A percentile compares a stretch with the other conserved stretches of the same genome.
phyloP scores from a whole-genome alignment of 2,329 filamentous ascomycete genomes.

The Karstenula rhodostoma region DNA sequence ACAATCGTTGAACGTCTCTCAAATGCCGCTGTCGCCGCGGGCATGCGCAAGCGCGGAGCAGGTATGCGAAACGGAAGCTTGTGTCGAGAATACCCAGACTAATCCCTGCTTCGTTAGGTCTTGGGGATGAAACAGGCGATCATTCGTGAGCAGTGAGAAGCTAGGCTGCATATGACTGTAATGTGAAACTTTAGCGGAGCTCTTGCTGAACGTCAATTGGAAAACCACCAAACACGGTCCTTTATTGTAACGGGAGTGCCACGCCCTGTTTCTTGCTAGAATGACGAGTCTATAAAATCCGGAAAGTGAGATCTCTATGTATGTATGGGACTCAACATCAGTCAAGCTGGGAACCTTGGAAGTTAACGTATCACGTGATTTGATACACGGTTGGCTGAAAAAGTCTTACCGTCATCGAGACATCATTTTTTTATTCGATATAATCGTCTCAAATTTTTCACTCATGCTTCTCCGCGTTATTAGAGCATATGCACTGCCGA shows the following conservation, averaged over 20 bases:
- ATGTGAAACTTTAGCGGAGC: conserved; percentile 27
- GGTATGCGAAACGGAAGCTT: conserved; percentile 14
- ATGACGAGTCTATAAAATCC: too few relatives aligned
- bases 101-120: conserved; percentile 31
- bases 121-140: conserved; percentile 37
- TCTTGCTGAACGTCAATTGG: background rate
- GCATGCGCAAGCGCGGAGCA: conserved; percentile 24
- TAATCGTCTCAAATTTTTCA: too few relatives aligned
- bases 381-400: too few relatives aligned
- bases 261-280: background rate
- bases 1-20: conserved; percentile 15
- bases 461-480: too few relatives aligned
- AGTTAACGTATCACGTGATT: too few relatives aligned
- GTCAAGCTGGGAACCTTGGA: too few relatives aligned
- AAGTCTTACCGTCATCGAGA: too few relatives aligned
- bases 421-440: too few relatives aligned
- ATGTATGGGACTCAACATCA: too few relatives aligned
- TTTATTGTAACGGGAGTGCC: background rate
- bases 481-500: too few relatives aligned
- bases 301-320: too few relatives aligned
- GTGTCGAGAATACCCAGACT: conserved; percentile 25
- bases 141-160: conserved; percentile 44
- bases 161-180: conserved; percentile 28
- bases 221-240: background rate
- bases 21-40: conserved; percentile 22